Conservation (phyloP, 148 eudicot species). For the Rheum nobile region DNA sequence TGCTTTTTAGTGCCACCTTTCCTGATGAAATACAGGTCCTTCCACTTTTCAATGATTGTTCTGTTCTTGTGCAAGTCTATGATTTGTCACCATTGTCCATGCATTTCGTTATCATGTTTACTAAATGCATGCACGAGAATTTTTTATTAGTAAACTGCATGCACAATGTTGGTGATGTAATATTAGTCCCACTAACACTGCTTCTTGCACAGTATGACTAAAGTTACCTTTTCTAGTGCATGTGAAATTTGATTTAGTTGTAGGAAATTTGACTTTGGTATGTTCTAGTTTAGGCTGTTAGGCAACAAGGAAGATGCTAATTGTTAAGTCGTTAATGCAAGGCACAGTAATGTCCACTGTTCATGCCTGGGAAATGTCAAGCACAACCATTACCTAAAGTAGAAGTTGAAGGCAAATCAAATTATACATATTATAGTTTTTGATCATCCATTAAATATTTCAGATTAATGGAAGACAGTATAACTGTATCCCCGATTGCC, state of each 20-base stretch:
- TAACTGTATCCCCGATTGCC: background rate
- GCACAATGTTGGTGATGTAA: background rate
- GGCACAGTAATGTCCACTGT: background rate
- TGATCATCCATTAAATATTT: background rate
- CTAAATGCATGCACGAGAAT: too few species aligned
- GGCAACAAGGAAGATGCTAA: background rate
- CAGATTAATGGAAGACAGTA: background rate
- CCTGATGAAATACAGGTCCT: slow-evolving; percentile 77
- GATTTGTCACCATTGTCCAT: background rate
- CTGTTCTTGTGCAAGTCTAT: background rate
- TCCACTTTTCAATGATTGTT: slow-evolving; percentile 7
- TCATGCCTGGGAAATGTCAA: background rate
- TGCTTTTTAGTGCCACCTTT: slow-evolving; percentile 97
- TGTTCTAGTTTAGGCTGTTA: background rate
- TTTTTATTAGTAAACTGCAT: too few species aligned
- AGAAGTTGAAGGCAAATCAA: background rate
- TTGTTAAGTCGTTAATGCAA: background rate
- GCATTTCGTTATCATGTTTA: background rate
- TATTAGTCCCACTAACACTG: background rate
- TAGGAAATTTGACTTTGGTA: background rate
- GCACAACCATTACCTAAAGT: background rate
- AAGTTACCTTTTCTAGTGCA: background rate
- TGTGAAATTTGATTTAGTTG: background rate
- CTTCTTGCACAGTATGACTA: background rate
- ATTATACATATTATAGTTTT: background rate